Evolutionary conservation across 2,329 filamentous ascomycete species (phyloP).

Genomic region (Xylaria sp.): DNA sequence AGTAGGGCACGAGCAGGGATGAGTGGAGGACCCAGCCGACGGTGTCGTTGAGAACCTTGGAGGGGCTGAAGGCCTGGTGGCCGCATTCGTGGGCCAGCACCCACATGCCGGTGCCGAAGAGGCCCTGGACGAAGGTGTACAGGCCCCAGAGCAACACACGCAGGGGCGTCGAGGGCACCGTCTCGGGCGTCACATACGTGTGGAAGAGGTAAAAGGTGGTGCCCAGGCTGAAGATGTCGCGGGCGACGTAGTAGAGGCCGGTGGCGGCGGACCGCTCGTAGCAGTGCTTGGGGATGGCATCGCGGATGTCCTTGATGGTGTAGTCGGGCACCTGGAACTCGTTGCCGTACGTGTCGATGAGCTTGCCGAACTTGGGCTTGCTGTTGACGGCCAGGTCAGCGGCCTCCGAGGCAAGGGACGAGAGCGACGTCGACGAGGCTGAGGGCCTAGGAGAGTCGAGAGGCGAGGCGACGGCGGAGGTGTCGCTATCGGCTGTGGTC

Average conservation of each 20-base stretch:
- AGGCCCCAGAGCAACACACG: slow-evolving; percentile 73
- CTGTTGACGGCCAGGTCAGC: slow-evolving; percentile 50
- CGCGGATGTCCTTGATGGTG: slow-evolving; percentile 96
- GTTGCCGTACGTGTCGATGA: slow-evolving; percentile 94
- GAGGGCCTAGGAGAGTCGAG: slow-evolving; percentile 69
- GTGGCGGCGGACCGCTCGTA: slow-evolving; percentile 84
- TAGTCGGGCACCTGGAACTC: slow-evolving; percentile 93
- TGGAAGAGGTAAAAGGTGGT: slow-evolving; percentile 88
- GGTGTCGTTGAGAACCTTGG: slow-evolving; percentile 87
- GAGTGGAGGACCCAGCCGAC: slow-evolving; percentile 95
- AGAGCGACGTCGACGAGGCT: slow-evolving; percentile 90
- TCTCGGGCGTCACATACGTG: slow-evolving; percentile 88
- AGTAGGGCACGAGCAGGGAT: slow-evolving; percentile 90
- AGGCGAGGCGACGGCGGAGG: slow-evolving; percentile 67
- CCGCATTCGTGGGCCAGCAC: slow-evolving; percentile 98
- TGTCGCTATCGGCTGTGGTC: slow-evolving; percentile 57
- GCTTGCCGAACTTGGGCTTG: slow-evolving; percentile 63
- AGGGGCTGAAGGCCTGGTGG: slow-evolving; percentile 96
- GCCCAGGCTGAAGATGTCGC: slow-evolving; percentile 79
- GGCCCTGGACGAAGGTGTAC: slow-evolving; percentile 85
- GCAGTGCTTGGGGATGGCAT: slow-evolving; percentile 98
- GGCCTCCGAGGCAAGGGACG: slow-evolving; percentile 81
- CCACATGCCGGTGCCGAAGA: slow-evolving; percentile 95
- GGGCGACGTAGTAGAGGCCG: slow-evolving; percentile 84
- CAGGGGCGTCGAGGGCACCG: slow-evolving; percentile 74